These are phyloP conservation scores for Hirsutella rhossiliensis DNA, from an alignment of 2,329 filamentous ascomycete species.

Conservation along the genomic window DNA sequence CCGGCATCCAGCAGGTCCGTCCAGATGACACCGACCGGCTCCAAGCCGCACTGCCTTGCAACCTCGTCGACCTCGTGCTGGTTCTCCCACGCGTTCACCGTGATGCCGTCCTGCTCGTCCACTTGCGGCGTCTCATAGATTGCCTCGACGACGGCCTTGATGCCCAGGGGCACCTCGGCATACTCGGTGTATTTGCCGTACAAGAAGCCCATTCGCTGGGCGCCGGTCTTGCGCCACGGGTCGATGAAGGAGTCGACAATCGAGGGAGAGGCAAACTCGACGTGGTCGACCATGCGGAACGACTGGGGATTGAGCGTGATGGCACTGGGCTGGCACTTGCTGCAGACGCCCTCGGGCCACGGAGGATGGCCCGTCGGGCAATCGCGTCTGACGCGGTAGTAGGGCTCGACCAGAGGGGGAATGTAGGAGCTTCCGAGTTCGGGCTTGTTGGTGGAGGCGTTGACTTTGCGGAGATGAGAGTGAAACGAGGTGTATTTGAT, in stretches of 20 bases:
- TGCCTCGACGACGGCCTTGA: slow-evolving; percentile 91
- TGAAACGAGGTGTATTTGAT: slow-evolving; percentile 99
- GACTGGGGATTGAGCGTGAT: slow-evolving; percentile 90
- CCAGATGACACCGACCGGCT: slow-evolving; percentile 87
- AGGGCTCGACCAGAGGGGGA: slow-evolving; percentile 85
- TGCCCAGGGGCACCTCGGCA: slow-evolving; percentile 78
- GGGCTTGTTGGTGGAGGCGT: slow-evolving; percentile 90
- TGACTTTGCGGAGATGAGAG: slow-evolving; percentile 86
- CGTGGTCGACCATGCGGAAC: slow-evolving; percentile 96
- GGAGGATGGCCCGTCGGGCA: slow-evolving; percentile 88
- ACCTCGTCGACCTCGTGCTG: slow-evolving; percentile 72
- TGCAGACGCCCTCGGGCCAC: slow-evolving; percentile 95
- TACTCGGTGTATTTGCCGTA: slow-evolving; percentile 91
- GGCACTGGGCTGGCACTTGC: slow-evolving; percentile 93
- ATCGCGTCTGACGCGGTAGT: slow-evolving; percentile 75
- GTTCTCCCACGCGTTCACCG: slow-evolving; percentile 72
- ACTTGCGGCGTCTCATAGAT: slow-evolving; percentile 94
- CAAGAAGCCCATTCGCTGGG: slow-evolving; percentile 77
- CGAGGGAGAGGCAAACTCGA: slow-evolving; percentile 79
- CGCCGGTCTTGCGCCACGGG: slow-evolving; percentile 78
- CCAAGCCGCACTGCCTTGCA: slow-evolving; percentile 70
- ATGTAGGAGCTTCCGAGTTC: slow-evolving; percentile 92
- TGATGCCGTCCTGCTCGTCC: slow-evolving; percentile 79
- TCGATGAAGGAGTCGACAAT: slow-evolving; percentile 86
- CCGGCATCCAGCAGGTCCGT: slow-evolving; percentile 82